A percentile compares a stretch with the other conserved stretches of the same genome.
Conservation (phyloP, 202 grass and related monocot genomes). For the Miscanthus sacchariflorus region DNA sequence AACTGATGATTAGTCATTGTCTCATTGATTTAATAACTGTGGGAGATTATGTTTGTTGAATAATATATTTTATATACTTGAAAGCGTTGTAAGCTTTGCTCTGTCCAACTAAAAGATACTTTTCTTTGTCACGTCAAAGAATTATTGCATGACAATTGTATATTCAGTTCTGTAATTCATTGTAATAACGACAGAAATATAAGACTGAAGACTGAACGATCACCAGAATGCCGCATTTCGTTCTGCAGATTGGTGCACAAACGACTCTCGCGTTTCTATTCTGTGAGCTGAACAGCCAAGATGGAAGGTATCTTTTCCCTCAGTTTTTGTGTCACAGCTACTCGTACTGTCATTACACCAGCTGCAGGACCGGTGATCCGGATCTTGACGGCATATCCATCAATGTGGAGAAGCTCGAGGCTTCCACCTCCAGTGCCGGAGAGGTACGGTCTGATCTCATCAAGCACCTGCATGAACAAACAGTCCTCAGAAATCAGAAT, state of each 20-base stretch:
- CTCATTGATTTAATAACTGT: not conserved
- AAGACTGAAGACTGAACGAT: not conserved
- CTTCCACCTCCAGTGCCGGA: slow-evolving; percentile 84
- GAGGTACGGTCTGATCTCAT: slow-evolving; percentile 96
- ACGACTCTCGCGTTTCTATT: slow-evolving; percentile 50
- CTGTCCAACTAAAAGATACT: not conserved
- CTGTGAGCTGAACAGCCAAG: slow-evolving; percentile 83
- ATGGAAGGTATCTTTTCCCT: slow-evolving; percentile 96
- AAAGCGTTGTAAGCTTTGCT: not conserved
- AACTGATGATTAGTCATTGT: not conserved
- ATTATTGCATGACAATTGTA: slow-evolving; percentile 34
- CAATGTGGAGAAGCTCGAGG: slow-evolving; percentile 78
- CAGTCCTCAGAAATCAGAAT: slow-evolving; percentile 33
- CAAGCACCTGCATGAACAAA: slow-evolving; percentile 65
- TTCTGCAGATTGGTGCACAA: slow-evolving; percentile 11
- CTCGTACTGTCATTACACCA: slow-evolving; percentile 90
- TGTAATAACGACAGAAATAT: not conserved
- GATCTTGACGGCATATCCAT: slow-evolving; percentile 78
- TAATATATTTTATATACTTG: not conserved
- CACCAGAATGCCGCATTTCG: not conserved
- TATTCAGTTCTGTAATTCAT: not conserved
- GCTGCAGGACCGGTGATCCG: slow-evolving; percentile 77
- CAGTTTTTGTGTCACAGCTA: slow-evolving; percentile 91
- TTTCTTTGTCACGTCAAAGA: not conserved
- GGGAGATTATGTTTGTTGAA: not conserved